Percentiles rank a stretch among this genome's conserved stretches.
These are phyloP conservation scores for Phytophthora pluvialis DNA, from an alignment of 352 stramenopile species.

Conservation along the genomic window DNA sequence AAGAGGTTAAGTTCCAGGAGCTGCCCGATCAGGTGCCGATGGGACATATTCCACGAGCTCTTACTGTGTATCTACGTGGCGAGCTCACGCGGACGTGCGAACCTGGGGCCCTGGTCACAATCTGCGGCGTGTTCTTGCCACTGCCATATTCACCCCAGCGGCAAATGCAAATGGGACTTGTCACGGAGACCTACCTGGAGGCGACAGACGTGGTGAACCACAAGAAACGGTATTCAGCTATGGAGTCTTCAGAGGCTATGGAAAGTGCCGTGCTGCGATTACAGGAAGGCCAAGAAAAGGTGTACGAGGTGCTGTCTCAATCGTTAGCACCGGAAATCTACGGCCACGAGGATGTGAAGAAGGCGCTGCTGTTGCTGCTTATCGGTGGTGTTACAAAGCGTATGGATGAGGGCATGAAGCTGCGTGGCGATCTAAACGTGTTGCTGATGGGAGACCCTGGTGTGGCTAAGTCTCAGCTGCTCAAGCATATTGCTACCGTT, in stretches of 20 bases:
- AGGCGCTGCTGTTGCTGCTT: conserved; percentile 97
- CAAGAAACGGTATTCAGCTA: conserved; percentile 97
- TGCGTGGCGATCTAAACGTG: conserved; percentile 99
- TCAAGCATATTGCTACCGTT: conserved; percentile 98
- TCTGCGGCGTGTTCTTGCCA: conserved; percentile 97
- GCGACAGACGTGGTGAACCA: conserved; percentile 96
- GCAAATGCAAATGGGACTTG: conserved; percentile 97
- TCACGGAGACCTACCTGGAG: conserved; percentile 98
- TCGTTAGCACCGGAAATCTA: conserved; percentile 99
- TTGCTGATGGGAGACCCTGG: conserved; percentile 98
- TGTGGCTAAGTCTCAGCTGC: conserved; percentile 99
- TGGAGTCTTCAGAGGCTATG: conserved; percentile 87
- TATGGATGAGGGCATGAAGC: conserved; percentile 94
- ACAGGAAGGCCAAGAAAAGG: conserved; percentile 68
- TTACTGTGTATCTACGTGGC: conserved; percentile 92
- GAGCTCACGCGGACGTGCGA: conserved; percentile 94
- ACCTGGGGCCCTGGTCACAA: conserved; percentile 96
- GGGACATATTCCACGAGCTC: conserved; percentile 96
- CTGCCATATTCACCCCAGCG: conserved; percentile 92
- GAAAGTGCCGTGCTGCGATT: conserved; percentile 75
- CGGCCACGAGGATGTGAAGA: conserved; percentile 99
- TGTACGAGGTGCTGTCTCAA: conserved; percentile 94
- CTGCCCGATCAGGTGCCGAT: conserved; percentile 95
- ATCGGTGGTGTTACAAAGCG: conserved; percentile 93
- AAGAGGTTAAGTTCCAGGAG: conserved; percentile 98